A percentile compares a stretch with the other conserved stretches of the same genome.
These are phyloP conservation scores for Fimicolochytrium jonesii DNA, from an alignment of 192 early-diverging fungal species.

Conservation along the genomic window DNA sequence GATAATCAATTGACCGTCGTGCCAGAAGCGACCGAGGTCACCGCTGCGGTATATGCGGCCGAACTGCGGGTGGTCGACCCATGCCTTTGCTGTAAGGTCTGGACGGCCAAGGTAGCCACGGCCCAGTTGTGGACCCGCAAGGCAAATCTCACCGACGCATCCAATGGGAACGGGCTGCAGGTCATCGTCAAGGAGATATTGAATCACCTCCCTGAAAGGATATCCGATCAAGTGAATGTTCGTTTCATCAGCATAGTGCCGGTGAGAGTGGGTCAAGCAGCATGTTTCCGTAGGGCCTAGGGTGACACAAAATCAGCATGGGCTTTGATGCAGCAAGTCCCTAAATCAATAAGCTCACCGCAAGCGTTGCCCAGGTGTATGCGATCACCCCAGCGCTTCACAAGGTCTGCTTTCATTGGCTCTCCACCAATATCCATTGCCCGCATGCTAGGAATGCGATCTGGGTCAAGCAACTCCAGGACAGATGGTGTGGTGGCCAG, in stretches of 20 bases:
- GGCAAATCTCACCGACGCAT: conserved; percentile 5
- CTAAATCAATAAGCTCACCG: conserved; percentile 5
- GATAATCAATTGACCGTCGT: conserved; percentile 10
- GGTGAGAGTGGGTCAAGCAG: conserved; percentile 6
- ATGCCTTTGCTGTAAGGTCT: conserved; percentile 6
- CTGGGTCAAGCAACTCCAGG: no score
- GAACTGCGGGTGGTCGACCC: not conserved
- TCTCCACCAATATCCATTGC: conserved; percentile 14
- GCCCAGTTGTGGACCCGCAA: conserved; percentile 11
- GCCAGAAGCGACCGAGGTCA: conserved; percentile 5
- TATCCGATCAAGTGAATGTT: conserved; percentile 12
- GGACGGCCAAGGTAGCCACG: conserved; percentile 19
- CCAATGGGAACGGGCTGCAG: conserved; percentile 24
- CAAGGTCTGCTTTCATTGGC: not conserved
- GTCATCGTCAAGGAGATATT: conserved; percentile 13
- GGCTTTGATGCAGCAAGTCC: no score
- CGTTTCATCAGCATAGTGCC: not conserved
- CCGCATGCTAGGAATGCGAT: not conserved
- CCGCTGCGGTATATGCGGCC: conserved; percentile 23
- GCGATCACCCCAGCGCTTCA: conserved; percentile 5
- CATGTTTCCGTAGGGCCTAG: not conserved
- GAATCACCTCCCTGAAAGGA: not conserved
- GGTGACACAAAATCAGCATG: no score
- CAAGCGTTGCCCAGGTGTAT: conserved; percentile 18
- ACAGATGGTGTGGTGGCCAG: not conserved